Evolutionary conservation across 257 asterid genomes (phyloP), one percentile per base, ranked within the genome.

Genomic region (Penstemon newberryi): DNA sequence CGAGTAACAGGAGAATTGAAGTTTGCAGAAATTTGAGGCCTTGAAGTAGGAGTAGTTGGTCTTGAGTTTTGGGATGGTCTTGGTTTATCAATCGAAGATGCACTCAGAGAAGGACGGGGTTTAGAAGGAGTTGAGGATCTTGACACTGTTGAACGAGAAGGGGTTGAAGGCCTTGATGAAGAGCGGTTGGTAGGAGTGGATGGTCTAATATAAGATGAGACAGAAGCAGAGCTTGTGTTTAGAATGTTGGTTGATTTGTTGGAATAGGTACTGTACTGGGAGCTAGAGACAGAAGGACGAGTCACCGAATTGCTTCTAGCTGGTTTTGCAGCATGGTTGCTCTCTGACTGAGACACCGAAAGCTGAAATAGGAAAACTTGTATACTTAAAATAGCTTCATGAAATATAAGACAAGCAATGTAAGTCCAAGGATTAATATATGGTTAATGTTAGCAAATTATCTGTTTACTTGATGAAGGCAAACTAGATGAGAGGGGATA

Each of bases 31-130:
- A 83, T 73, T 67, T 84, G 97, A 62, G 96, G 77, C 86, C 97
- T 84, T 36, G 99, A 87, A 63, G 82, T 91, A 70, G 99, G 99
- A 75, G 99, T 94, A 78, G 99, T 91, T 66, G 99, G 97, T 72
- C 99, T 86, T 19, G 97, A 89, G 81, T 78, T 84, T 76, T 81
- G 95, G 62, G 93, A 81, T 73, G 86, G 84, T 65, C 95, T 89
- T 79, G 85, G 80, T 79, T 77, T 88, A 75, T 91, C 97, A 8
- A 60, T 49, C 6, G 92, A 81, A 73, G 94, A 56, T 44, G 83
- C 42, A 73, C 80, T 77, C 70, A 65, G 65, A 33, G 81, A 60
- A 52, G 97, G 87, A 53, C 92, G 91, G 60, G 79, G 82, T 77
- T 70, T 90, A 57, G 95, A 83, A 76, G 97, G 97, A 75, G 96